These are phyloP conservation scores for Stemphylium lycopersici DNA, from an alignment of 2,329 filamentous ascomycete species.

Conservation along the genomic window DNA sequence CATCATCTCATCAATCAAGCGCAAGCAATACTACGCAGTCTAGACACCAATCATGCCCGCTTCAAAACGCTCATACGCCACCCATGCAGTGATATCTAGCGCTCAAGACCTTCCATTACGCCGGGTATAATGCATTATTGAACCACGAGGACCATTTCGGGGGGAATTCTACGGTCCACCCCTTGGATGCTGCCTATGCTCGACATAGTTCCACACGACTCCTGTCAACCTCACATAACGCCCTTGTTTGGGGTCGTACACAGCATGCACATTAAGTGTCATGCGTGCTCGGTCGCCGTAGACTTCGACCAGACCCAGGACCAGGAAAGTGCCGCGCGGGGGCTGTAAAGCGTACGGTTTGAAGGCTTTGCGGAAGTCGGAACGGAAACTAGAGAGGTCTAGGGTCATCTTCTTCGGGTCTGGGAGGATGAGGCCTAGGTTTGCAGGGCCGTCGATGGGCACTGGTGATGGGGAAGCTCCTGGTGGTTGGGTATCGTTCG, in stretches of 20 bases:
- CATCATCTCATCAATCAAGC: too few species aligned
- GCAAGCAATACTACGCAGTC: not conserved
- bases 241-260: conserved; percentile 53
- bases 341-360: conserved; percentile 35
- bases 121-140: conserved; percentile 13
- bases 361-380: conserved; percentile 24
- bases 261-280: conserved; percentile 53
- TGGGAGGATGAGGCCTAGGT: conserved; percentile 33
- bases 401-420: conserved; percentile 34
- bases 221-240: conserved; percentile 45
- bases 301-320: conserved; percentile 55
- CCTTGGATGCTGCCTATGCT: conserved; percentile 48
- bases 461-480: conserved; percentile 14
- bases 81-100: conserved; percentile 9
- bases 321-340: conserved; percentile 54
- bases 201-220: conserved; percentile 26
- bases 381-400: conserved; percentile 36
- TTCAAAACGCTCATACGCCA: not conserved
- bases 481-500: conserved; percentile 21
- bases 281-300: conserved; percentile 50
- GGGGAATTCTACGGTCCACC: conserved; percentile 29
- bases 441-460: conserved; percentile 17
- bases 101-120: conserved; percentile 6
- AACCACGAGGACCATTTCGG: not conserved
- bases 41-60: conserved; percentile 5